phyloP scores from a whole-genome alignment of 805 yeast species.

The Kluyveromyces wickerhamii region DNA sequence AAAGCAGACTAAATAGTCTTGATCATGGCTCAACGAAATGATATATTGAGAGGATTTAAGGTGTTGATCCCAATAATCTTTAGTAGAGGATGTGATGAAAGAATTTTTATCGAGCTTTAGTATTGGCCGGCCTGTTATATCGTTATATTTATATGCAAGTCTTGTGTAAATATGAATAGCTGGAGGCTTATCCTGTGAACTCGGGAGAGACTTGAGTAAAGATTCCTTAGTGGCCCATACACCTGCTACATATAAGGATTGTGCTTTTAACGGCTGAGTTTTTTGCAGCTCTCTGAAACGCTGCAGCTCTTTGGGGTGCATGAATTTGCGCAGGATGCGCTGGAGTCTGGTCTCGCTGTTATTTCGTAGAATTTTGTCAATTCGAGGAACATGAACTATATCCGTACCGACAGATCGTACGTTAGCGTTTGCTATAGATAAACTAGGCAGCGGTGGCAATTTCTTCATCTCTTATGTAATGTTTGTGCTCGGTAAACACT shows the following conservation, averaged over 20 bases:
- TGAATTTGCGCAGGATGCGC: slow-evolving; percentile 20
- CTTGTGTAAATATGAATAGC: slow-evolving; percentile 24
- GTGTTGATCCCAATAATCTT: slow-evolving; percentile 1
- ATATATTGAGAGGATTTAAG: background rate
- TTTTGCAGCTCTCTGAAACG: slow-evolving; percentile 7
- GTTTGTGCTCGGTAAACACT: too few species aligned
- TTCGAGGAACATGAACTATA: slow-evolving; percentile 23
- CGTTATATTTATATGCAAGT: slow-evolving; percentile 17
- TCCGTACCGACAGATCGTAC: slow-evolving; percentile 20
- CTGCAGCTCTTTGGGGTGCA: slow-evolving; percentile 19
- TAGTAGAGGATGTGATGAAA: slow-evolving; percentile 1
- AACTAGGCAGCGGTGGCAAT: background rate
- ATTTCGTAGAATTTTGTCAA: slow-evolving; percentile 12
- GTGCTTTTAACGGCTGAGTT: background rate
- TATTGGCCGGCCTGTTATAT: slow-evolving; percentile 14
- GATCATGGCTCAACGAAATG: slow-evolving; percentile 27
- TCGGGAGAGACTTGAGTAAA: slow-evolving; percentile 17
- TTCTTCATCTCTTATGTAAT: too few species aligned
- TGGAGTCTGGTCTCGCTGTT: slow-evolving; percentile 5
- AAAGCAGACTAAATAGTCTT: slow-evolving; percentile 17
- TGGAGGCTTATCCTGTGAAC: slow-evolving; percentile 16
- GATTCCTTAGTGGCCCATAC: slow-evolving; percentile 30
- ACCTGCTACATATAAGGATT: slow-evolving; percentile 20
- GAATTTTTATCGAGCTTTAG: slow-evolving; percentile 11
- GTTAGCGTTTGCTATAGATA: background rate